Base-by-base conservation (phyloP, 2,329 filamentous ascomycete species). In the Bipolaris zeicola region DNA sequence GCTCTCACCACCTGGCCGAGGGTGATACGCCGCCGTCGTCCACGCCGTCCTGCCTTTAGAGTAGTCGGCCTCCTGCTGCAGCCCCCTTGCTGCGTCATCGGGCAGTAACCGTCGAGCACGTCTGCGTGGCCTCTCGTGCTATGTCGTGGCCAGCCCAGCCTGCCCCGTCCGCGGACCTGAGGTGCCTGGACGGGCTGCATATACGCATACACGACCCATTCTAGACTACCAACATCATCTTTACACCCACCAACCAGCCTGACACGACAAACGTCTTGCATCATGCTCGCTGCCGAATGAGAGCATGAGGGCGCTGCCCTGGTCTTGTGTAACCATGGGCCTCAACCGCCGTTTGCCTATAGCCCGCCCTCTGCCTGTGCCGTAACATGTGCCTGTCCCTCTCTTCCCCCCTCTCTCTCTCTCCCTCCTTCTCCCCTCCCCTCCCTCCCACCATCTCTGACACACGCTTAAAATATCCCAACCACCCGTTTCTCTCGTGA, bases 1-100 rank as follows among this genome's bases (percentile, higher is more conserved):
- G 51, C 56, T 44, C 18, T 36, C 24, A 52, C 61, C 58, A 62
- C 59, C 60, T 62, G 61, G 61, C 57, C 50, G 52, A 44, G 59
- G 26, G n/a, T 60, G 54, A 62, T 60, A 60, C 53, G 59, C 58
- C 48, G 26, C 36, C 20, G 6, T 26, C 13, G n/a, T n/a, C 28
- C 28, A 18, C 18, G 41, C 41, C 41, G 16, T 22, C 22, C 26
- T 28, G 26, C 26, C 7, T 28, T 28, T 28, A 8, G 36, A 31
- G 43, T 18, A 34, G 44, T 38, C 54, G 43, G 38, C 49, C 48
- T 28, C 10, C 39, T 48, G 43, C 54, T 47, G 43, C 49, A 28
- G 28, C 28, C 11, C 10, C 3, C 3, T 13, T 31, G 28, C 28
- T 50, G 47, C 53, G 49, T 56, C 53, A 56, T 50, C 37, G 36